Conservation (phyloP, 768 basidiomycete species). For the Postia placenta region DNA sequence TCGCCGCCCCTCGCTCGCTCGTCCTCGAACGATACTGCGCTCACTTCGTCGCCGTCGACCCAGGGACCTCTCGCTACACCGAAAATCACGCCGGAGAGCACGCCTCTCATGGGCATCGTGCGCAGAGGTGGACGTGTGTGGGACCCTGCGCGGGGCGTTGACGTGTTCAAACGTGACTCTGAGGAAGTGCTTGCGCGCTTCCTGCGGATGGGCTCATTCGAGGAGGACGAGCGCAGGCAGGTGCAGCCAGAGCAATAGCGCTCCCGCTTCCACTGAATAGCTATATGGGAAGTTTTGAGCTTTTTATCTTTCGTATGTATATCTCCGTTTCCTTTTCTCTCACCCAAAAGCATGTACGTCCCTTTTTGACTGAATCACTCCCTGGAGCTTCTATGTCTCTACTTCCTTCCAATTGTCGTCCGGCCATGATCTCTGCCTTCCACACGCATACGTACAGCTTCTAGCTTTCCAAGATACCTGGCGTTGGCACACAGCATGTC, state of each 20-base stretch:
- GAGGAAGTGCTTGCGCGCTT: constrained; percentile 85
- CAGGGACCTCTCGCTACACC: constrained; percentile 40
- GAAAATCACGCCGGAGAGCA: constrained; percentile 22
- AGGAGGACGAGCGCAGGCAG: constrained; percentile 37
- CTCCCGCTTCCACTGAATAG: too few relatives aligned
- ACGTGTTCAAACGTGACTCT: constrained; percentile 80
- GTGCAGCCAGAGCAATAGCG: constrained; percentile 3
- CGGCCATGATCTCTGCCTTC: background rate
- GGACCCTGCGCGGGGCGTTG: constrained; percentile 83
- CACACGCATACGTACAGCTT: background rate
- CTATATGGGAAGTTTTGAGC: too few relatives aligned
- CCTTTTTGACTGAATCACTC: too few relatives aligned
- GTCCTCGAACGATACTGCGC: constrained; percentile 40
- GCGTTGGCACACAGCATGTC: background rate
- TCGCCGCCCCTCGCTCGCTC: constrained; percentile 26
- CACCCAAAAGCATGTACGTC: too few relatives aligned
- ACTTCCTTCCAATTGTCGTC: background rate
- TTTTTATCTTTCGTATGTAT: too few relatives aligned
- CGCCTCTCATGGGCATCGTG: constrained; percentile 17
- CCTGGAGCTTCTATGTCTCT: background rate
- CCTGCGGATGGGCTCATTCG: constrained; percentile 72
- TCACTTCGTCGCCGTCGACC: constrained; percentile 48
- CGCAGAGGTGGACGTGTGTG: constrained; percentile 58
- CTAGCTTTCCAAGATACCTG: background rate
- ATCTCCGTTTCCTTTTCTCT: background rate